Conservation (phyloP, 2,329 filamentous ascomycete species). For the Paraphoma sp. region DNA sequence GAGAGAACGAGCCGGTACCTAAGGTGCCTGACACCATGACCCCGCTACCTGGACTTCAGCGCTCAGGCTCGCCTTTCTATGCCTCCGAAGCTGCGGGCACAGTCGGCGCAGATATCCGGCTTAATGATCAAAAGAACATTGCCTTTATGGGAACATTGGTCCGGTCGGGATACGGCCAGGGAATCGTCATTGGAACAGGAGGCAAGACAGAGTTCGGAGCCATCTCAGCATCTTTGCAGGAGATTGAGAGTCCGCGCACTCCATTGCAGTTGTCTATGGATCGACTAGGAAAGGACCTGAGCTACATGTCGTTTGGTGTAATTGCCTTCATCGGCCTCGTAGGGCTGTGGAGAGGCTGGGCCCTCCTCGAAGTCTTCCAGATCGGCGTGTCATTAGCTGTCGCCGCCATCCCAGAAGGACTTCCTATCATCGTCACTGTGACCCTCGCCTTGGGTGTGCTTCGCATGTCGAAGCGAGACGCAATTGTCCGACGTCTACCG, state of each 20-base stretch:
- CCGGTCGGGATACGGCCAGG: conserved; percentile 92
- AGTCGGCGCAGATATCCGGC: conserved; percentile 69
- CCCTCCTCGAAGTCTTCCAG: conserved; percentile 91
- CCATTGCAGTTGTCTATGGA: conserved; percentile 97
- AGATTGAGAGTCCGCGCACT: conserved; percentile 93
- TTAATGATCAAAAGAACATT: conserved; percentile 84
- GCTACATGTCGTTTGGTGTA: conserved; percentile 94
- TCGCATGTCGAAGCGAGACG: conserved; percentile 93
- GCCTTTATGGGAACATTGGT: conserved; percentile 98
- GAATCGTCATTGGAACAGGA: conserved; percentile 96
- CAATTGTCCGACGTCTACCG: conserved; percentile 93
- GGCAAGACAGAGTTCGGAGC: conserved; percentile 94
- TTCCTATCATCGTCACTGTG: conserved; percentile 98
- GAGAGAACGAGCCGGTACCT: conserved; percentile 91
- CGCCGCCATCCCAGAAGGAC: conserved; percentile 91
- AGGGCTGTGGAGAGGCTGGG: conserved; percentile 87
- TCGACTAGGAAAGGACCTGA: conserved; percentile 91
- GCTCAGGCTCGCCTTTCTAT: conserved; percentile 63
- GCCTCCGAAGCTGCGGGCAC: conserved; percentile 64
- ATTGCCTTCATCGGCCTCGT: conserved; percentile 93
- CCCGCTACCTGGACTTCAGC: conserved; percentile 47
- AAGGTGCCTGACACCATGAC: conserved; percentile 72
- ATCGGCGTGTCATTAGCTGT: conserved; percentile 97
- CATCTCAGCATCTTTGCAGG: conserved; percentile 91
- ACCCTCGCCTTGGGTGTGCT: conserved; percentile 93